Evolutionary conservation across 768 basidiomycete genomes (phyloP).

Genomic region (Rubroboletus pulcherrimus): DNA sequence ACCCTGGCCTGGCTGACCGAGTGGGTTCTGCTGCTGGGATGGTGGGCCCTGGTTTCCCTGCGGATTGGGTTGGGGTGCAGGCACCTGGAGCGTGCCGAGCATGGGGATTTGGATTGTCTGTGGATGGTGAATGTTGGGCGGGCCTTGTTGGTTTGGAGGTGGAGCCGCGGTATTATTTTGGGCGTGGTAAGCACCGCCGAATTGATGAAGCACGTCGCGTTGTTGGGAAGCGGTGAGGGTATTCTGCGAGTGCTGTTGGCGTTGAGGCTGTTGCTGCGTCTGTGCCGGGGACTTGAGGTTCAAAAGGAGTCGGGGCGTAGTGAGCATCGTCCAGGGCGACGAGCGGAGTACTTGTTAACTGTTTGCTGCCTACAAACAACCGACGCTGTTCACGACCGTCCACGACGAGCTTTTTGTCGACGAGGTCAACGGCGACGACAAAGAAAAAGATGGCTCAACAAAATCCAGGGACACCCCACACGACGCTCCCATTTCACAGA

Average conservation of each 20-base stretch:
- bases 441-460: constrained; percentile 11
- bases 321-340: constrained; percentile 28
- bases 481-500: constrained; percentile 1
- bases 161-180: constrained; percentile 16
- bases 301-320: constrained; percentile 31
- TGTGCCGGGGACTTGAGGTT: constrained; percentile 32
- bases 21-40: constrained; percentile 55
- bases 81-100: constrained; percentile 67
- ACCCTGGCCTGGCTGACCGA: constrained; percentile 52
- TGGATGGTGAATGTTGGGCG: constrained; percentile 36
- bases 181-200: constrained; percentile 29
- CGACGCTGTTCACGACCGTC: constrained; percentile 17
- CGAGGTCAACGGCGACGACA: constrained; percentile 5
- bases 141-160: constrained; percentile 16
- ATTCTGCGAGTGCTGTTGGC: constrained; percentile 25
- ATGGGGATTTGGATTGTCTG: constrained; percentile 57
- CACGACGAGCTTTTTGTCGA: constrained; percentile 7
- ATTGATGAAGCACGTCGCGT: constrained; percentile 28
- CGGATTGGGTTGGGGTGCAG: constrained; percentile 47
- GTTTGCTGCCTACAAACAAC: constrained; percentile 33
- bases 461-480: constrained; percentile 1
- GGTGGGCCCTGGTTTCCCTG: constrained; percentile 37
- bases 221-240: constrained; percentile 26
- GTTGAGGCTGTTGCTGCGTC: constrained; percentile 19
- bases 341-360: constrained; percentile 20